phyloP scores from a whole-genome alignment of 2,329 filamentous ascomycete genomes.

The Teratosphaeria zuluensis region DNA sequence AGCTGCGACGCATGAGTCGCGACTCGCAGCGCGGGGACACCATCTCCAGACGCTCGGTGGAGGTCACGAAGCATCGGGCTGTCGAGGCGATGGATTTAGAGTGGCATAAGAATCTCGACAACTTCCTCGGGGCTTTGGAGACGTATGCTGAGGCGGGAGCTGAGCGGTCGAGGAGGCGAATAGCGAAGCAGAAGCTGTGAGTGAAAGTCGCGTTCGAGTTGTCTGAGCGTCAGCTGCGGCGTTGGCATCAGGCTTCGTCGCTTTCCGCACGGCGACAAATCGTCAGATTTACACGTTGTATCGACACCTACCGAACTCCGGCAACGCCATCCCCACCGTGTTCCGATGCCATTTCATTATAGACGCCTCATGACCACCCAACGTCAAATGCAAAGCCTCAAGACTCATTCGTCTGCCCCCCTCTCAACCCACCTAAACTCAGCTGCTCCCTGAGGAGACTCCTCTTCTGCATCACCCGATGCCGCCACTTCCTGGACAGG shows the following conservation, averaged over 20 bases:
- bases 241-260: background rate
- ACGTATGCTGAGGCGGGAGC: background rate
- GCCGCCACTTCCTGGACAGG: slow-evolving; percentile 6
- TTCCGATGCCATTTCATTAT: background rate
- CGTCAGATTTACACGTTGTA: background rate
- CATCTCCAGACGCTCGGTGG: background rate
- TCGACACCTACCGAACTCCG: background rate
- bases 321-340: background rate
- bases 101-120: background rate
- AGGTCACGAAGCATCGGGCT: background rate
- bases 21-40: background rate
- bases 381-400: background rate
- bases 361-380: background rate
- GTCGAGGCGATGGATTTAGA: background rate
- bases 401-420: background rate
- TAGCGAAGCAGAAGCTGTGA: background rate
- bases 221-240: background rate
- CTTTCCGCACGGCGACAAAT: background rate
- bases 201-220: background rate
- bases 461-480: background rate
- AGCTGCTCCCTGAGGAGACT: background rate
- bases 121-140: background rate
- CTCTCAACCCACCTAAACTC: background rate
- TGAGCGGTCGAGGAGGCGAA: background rate
- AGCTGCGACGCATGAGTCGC: background rate